Evolutionary conservation across 2,329 filamentous ascomycete genomes (phyloP).

Genomic region (Penicillium rolfsii): DNA sequence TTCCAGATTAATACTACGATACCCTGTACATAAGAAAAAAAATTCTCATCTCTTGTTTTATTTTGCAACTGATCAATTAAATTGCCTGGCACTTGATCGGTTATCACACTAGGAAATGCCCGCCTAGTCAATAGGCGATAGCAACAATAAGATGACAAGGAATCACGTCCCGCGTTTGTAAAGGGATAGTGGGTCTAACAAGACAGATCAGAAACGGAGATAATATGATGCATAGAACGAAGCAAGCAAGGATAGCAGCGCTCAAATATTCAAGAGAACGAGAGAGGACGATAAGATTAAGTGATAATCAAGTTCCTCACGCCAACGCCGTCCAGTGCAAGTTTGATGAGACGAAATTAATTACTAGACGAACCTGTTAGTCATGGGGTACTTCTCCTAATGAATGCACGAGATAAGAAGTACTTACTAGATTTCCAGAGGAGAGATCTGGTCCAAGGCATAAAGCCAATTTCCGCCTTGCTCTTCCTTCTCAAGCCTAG

Average conservation of each 20-base stretch:
- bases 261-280: slow-evolving; percentile 11
- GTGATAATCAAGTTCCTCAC: not conserved
- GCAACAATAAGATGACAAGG: not conserved
- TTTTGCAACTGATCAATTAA: not conserved
- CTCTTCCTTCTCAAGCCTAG: slow-evolving; percentile 81
- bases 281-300: not conserved
- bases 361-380: slow-evolving; percentile 34
- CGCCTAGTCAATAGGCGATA: not conserved
- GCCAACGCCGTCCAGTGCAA: slow-evolving; percentile 21
- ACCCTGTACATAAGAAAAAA: slow-evolving; percentile 14
- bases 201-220: slow-evolving; percentile 12
- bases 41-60: slow-evolving; percentile 9
- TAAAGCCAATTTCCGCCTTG: slow-evolving; percentile 95
- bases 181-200: not conserved
- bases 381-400: not conserved
- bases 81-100: slow-evolving; percentile 4
- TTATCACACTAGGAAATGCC: not conserved
- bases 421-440: slow-evolving; percentile 82
- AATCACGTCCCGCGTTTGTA: not conserved
- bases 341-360: slow-evolving; percentile 27
- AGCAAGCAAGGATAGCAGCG: slow-evolving; percentile 14
- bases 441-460: slow-evolving; percentile 92
- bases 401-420: not conserved
- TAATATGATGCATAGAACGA: slow-evolving; percentile 11
- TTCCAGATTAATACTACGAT: not conserved